Percentiles rank a stretch among this genome's conserved stretches.
These are phyloP conservation scores for Podaxis sp. DNA, from an alignment of 768 basidiomycete genomes.

Conservation along the genomic window DNA sequence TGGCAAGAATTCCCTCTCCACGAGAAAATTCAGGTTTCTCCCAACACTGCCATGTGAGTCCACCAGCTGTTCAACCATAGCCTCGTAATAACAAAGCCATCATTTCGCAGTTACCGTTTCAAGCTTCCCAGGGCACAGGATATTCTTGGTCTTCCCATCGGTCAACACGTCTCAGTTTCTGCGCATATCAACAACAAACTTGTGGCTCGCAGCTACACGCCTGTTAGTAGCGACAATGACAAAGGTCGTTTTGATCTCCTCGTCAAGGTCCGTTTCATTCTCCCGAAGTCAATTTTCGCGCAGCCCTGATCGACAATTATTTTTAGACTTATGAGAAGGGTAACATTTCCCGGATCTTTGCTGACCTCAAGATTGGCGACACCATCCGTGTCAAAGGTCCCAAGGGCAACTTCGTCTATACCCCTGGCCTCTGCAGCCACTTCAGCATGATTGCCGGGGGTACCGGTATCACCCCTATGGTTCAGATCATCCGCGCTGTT, in stretches of 20 bases:
- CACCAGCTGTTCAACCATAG: slow-evolving; percentile 12
- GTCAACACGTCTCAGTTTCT: slow-evolving; percentile 92
- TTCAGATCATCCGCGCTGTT: slow-evolving; percentile 94
- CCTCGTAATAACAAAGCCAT: slow-evolving; percentile 1
- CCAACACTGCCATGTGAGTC: slow-evolving; percentile 91
- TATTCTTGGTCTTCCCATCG: slow-evolving; percentile 90
- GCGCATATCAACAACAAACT: slow-evolving; percentile 93
- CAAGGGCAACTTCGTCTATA: slow-evolving; percentile 92
- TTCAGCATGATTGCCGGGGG: slow-evolving; percentile 98
- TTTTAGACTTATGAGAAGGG: slow-evolving; percentile 92
- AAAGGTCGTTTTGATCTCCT: slow-evolving; percentile 93
- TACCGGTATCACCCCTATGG: slow-evolving; percentile 98
- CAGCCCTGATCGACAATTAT: slow-evolving; percentile 8
- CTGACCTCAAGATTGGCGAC: slow-evolving; percentile 83
- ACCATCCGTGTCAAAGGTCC: slow-evolving; percentile 91
- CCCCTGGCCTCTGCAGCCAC: slow-evolving; percentile 66
- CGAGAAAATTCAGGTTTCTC: slow-evolving; percentile 83
- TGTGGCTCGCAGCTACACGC: slow-evolving; percentile 91
- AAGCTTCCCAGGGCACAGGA: slow-evolving; percentile 72
- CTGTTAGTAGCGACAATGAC: slow-evolving; percentile 91
- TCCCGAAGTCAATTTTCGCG: not conserved
- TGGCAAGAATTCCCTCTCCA: slow-evolving; percentile 85
- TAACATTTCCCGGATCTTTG: slow-evolving; percentile 90
- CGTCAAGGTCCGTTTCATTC: slow-evolving; percentile 70
- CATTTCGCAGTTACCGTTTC: slow-evolving; percentile 79